These are phyloP conservation scores for Eimeria falciformis DNA, from an alignment of 169 alveolate genomes.

Conservation along the genomic window DNA sequence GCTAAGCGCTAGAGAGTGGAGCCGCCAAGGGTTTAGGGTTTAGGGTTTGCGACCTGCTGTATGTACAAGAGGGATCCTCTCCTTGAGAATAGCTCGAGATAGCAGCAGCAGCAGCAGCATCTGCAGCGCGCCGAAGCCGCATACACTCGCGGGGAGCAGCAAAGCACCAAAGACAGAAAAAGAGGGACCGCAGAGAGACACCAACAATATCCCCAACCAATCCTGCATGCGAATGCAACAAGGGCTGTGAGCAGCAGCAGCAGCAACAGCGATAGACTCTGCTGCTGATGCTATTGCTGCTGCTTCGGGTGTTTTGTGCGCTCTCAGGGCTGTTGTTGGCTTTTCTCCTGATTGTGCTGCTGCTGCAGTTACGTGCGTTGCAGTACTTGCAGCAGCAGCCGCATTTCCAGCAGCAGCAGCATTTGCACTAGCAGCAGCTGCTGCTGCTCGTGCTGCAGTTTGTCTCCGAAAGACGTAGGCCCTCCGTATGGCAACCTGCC, in stretches of 20 bases:
- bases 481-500: constrained; percentile 10
- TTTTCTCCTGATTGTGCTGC: constrained; percentile 2
- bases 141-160: constrained; percentile 18
- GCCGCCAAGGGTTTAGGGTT: constrained; percentile 14
- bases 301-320: background rate
- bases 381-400: background rate
- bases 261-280: too few species aligned
- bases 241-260: background rate
- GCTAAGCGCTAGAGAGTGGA: background rate
- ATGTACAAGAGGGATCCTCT: background rate
- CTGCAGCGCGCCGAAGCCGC: constrained; percentile 52
- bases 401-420: background rate
- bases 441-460: background rate
- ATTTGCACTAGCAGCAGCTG: too few species aligned
- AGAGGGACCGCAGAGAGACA: background rate
- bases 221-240: constrained; percentile 8
- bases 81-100: background rate
- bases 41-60: constrained; percentile 41
- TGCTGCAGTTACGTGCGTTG: background rate
- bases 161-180: background rate
- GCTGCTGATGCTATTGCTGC: constrained; percentile 34
- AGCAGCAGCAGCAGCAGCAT: constrained; percentile 44
- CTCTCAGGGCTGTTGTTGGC: background rate
- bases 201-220: background rate
- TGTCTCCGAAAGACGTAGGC: background rate